Conservation (phyloP, 805 yeast species). For the Vanderwaltozyma polyspora region DNA sequence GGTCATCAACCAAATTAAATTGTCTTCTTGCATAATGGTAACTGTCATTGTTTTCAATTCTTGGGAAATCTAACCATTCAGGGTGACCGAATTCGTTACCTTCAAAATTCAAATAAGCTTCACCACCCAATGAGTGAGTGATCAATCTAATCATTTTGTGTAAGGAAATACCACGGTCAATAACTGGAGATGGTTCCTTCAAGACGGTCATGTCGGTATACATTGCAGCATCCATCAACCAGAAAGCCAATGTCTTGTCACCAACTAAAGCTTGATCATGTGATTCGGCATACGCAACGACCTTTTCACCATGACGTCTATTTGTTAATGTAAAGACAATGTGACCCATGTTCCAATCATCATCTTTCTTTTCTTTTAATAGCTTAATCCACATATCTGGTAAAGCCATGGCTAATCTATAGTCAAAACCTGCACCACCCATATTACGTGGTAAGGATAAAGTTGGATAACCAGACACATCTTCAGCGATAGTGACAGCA, state of each 20-base stretch:
- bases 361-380: constrained; percentile 72
- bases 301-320: constrained; percentile 77
- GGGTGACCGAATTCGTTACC: constrained; percentile 99
- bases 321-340: constrained; percentile 77
- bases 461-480: constrained; percentile 96
- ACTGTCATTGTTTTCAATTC: constrained; percentile 76
- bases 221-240: constrained; percentile 99
- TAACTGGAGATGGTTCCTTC: constrained; percentile 58
- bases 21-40: constrained; percentile 94
- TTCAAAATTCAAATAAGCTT: constrained; percentile 90
- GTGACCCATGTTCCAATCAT: constrained; percentile 80
- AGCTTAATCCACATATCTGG: constrained; percentile 99
- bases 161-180: constrained; percentile 82
- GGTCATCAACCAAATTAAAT: constrained; percentile 76
- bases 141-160: constrained; percentile 84
- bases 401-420: constrained; percentile 89
- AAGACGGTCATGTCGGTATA: constrained; percentile 85
- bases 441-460: constrained; percentile 58
- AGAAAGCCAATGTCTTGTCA: constrained; percentile 89
- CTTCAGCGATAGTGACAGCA: constrained; percentile 83
- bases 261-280: constrained; percentile 98
- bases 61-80: constrained; percentile 97
- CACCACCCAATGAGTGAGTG: constrained; percentile 91
- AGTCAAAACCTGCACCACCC: constrained; percentile 93
- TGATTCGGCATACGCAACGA: constrained; percentile 86